Evolutionary conservation across 75 land plant species (phyloP).

Genomic region (Chamaecyparis obtusa): DNA sequence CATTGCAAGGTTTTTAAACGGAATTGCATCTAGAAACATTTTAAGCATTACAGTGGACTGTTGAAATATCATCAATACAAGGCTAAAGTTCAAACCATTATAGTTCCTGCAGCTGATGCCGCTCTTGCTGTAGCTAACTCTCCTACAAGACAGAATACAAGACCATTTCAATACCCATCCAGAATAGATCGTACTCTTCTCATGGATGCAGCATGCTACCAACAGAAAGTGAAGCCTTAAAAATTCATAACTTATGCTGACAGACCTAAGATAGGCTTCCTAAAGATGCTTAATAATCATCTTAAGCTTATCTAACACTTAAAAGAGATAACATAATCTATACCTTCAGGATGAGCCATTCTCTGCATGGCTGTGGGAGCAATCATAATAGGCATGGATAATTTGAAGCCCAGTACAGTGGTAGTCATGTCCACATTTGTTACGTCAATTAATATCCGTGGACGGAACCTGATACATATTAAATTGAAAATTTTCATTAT

Average conservation of each 20-base stretch:
- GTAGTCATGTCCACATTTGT: constrained; percentile 66
- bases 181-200: neutral
- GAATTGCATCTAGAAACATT: too few species aligned
- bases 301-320: neutral
- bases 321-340: neutral
- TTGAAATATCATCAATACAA: neutral
- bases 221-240: neutral
- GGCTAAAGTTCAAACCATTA: constrained; percentile 61
- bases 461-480: constrained; percentile 64
- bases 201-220: neutral
- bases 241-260: neutral
- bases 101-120: constrained; percentile 74
- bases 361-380: constrained; percentile 95
- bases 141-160: constrained; percentile 33
- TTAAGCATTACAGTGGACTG: too few species aligned
- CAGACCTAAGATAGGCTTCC: neutral
- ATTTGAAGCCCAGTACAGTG: constrained; percentile 82
- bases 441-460: constrained; percentile 87
- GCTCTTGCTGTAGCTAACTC: constrained; percentile 92
- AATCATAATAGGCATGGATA: constrained; percentile 97
- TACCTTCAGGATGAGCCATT: constrained; percentile 99
- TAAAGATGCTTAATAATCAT: neutral
- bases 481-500: neutral
- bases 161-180: neutral
- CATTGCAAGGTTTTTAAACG: too few species aligned